Conservation (phyloP, 345 rosid genomes). For the Eucalyptus cloeziana region DNA sequence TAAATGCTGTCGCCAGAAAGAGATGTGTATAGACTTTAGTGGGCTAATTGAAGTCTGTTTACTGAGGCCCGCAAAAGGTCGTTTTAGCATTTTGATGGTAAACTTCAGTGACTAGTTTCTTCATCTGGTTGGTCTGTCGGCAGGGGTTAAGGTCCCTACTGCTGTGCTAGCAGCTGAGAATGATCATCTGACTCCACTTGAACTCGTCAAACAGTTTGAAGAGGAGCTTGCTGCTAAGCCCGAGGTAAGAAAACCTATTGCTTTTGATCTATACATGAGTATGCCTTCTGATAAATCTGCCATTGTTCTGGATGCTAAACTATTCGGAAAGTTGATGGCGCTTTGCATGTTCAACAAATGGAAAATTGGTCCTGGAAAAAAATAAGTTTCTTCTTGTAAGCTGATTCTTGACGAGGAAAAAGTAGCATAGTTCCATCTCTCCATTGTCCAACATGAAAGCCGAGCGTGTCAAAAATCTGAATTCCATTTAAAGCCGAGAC, state of each 20-base stretch:
- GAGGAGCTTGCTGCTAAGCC: constrained; percentile 18
- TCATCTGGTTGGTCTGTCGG: background rate
- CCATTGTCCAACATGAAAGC: background rate
- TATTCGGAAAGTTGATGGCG: background rate
- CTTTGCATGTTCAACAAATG: background rate
- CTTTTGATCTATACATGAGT: background rate
- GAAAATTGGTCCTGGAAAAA: background rate
- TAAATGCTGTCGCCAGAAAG: background rate
- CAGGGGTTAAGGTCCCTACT: constrained; percentile 23
- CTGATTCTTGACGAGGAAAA: background rate
- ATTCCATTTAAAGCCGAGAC: background rate
- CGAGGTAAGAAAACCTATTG: constrained; percentile 6
- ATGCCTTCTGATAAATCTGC: background rate
- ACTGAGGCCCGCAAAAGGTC: background rate
- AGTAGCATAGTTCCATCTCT: background rate
- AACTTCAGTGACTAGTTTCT: background rate
- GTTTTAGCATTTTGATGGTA: background rate
- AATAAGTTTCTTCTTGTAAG: background rate
- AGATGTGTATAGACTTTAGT: background rate
- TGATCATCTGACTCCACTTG: constrained; percentile 20
- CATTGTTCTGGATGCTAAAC: background rate
- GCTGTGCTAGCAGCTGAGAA: constrained; percentile 27
- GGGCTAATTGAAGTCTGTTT: background rate
- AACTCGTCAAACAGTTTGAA: constrained; percentile 25
- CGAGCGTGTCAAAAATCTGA: background rate